Conservation (phyloP, 257 asterid species). For the Capsicum baccatum region DNA sequence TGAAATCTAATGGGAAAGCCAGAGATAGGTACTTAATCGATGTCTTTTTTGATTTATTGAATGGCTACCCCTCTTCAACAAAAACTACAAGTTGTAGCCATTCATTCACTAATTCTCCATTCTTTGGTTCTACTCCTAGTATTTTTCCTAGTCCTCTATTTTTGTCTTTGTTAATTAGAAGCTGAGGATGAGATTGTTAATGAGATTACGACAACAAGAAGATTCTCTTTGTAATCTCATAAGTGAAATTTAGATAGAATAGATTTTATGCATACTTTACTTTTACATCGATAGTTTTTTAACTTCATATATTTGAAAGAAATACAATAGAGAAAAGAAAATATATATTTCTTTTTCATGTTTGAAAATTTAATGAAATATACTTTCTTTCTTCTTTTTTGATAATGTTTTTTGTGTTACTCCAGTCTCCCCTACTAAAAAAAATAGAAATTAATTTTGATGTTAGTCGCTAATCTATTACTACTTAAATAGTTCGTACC, state of each 20-base stretch:
- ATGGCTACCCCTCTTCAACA: constrained; percentile 33
- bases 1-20: constrained; percentile 46
- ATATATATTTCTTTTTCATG: neutral
- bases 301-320: neutral
- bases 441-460: too few species aligned
- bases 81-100: neutral
- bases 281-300: neutral
- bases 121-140: constrained; percentile 44
- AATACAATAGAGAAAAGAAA: neutral
- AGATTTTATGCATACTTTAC: neutral
- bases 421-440: too few species aligned
- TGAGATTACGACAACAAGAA: neutral
- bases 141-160: constrained; percentile 43
- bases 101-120: constrained; percentile 51
- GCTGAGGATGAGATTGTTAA: neutral
- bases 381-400: neutral
- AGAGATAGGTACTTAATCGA: constrained; percentile 60
- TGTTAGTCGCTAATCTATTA: too few species aligned
- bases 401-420: neutral
- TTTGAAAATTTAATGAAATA: too few species aligned
- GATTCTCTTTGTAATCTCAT: neutral
- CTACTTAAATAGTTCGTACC: too few species aligned
- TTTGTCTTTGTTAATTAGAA: constrained; percentile 37
- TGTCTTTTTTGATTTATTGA: constrained; percentile 58
- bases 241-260: neutral